phyloP scores from a whole-genome alignment of 2,329 filamentous ascomycete genomes.

The Teratosphaeria destructans region DNA sequence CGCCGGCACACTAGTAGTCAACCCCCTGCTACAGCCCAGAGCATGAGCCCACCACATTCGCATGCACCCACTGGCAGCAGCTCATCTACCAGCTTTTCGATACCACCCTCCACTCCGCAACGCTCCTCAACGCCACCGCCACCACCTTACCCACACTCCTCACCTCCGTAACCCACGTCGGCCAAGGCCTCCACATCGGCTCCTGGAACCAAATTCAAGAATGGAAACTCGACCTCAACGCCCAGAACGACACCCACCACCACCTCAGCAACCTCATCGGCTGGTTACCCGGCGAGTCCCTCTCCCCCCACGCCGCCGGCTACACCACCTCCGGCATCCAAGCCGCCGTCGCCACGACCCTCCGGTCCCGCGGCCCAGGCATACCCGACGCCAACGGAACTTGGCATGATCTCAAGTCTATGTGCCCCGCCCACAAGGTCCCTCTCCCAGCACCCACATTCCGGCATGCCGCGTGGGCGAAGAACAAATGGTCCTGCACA shows the following conservation, averaged over 20 bases:
- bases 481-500: too few species aligned
- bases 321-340: constrained; percentile 38
- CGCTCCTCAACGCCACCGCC: constrained; percentile 18
- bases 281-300: constrained; percentile 45
- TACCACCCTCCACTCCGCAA: constrained; percentile 16
- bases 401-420: too few species aligned
- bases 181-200: constrained; percentile 41
- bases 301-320: constrained; percentile 34
- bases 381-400: constrained; percentile 38
- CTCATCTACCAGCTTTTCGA: constrained; percentile 34
- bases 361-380: constrained; percentile 39
- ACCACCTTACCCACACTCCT: constrained; percentile 28
- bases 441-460: too few species aligned
- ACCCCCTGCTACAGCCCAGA: constrained; percentile 52
- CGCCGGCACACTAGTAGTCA: constrained; percentile 45
- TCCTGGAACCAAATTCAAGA: constrained; percentile 38
- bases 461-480: too few species aligned
- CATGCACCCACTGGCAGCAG: constrained; percentile 45
- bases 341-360: constrained; percentile 35
- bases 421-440: too few species aligned
- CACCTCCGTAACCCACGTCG: constrained; percentile 35
- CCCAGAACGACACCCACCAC: constrained; percentile 37
- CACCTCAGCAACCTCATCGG: constrained; percentile 48
- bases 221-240: constrained; percentile 40
- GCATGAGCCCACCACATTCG: constrained; percentile 42